These are phyloP conservation scores for Tympanopsis confertula DNA, from an alignment of 2,329 filamentous ascomycete genomes.

Conservation along the genomic window DNA sequence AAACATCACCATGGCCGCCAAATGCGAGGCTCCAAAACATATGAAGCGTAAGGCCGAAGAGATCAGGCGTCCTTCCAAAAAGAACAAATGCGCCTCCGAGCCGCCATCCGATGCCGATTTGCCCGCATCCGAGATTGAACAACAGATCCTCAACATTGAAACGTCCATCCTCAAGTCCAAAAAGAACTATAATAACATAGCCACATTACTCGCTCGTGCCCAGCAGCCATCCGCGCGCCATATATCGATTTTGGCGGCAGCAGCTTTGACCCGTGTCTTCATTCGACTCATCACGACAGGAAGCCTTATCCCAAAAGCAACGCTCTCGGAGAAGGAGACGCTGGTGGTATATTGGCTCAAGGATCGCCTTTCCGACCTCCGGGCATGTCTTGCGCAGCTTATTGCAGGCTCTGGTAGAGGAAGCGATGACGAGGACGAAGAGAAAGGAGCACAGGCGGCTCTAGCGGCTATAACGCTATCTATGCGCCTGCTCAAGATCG, in stretches of 20 bases:
- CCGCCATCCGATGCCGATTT: conserved; percentile 37
- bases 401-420: not conserved
- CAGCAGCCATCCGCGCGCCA: conserved; percentile 34
- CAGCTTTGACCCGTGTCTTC: conserved; percentile 79
- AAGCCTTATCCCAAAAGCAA: conserved; percentile 52
- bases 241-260: conserved; percentile 54
- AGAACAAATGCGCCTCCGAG: conserved; percentile 25
- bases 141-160: conserved; percentile 65
- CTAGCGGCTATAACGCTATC: conserved; percentile 63
- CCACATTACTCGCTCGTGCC: conserved; percentile 46
- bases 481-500: conserved; percentile 77
- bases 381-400: conserved; percentile 37
- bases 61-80: conserved; percentile 7
- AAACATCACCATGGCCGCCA: no score
- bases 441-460: conserved; percentile 47
- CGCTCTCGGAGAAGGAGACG: conserved; percentile 59
- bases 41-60: not conserved
- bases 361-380: conserved; percentile 60
- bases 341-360: conserved; percentile 70
- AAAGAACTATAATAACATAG: conserved; percentile 87
- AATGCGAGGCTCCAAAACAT: no score
- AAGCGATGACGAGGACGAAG: no score
- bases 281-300: conserved; percentile 68
- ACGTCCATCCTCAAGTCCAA: conserved; percentile 72
- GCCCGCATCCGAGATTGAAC: conserved; percentile 37